A percentile compares a stretch with the other conserved stretches of the same genome.
phyloP scores from a whole-genome alignment of 2,329 filamentous ascomycete species.

The Lachnellula occidentalis region DNA sequence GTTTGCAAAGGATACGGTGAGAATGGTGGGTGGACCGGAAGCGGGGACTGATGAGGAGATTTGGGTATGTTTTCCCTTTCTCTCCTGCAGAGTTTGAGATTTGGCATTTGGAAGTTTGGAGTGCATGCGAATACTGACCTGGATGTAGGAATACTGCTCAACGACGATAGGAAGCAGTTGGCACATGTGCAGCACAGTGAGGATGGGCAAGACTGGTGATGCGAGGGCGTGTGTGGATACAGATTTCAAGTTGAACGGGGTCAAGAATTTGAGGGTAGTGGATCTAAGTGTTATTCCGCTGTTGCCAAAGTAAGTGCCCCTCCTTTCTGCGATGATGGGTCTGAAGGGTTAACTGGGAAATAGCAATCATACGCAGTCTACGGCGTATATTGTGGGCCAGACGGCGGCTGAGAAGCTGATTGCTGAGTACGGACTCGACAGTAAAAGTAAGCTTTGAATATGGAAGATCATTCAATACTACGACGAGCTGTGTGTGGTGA shows the following conservation, averaged over 20 bases:
- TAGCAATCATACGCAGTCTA: constrained; percentile 47
- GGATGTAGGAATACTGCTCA: constrained; percentile 9
- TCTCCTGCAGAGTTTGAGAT: too few relatives aligned
- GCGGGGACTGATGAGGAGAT: constrained; percentile 50
- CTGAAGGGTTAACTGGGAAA: not conserved
- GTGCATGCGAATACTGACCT: too few relatives aligned
- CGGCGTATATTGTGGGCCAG: constrained; percentile 48
- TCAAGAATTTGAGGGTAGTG: constrained; percentile 2
- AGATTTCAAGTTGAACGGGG: not conserved
- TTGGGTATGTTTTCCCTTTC: not conserved
- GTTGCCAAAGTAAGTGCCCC: constrained; percentile 39
- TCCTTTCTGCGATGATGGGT: constrained; percentile 23
- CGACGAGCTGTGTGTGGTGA: too few relatives aligned
- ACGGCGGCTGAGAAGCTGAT: constrained; percentile 47
- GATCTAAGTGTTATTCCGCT: constrained; percentile 42
- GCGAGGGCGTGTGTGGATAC: not conserved
- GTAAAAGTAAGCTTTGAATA: not conserved
- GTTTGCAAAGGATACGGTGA: constrained; percentile 40
- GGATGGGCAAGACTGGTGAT: constrained; percentile 3
- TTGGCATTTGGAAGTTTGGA: too few relatives aligned
- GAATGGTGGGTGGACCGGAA: constrained; percentile 38
- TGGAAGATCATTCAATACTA: too few relatives aligned
- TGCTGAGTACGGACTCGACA: constrained; percentile 36
- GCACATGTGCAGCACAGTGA: not conserved
- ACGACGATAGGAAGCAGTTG: not conserved